phyloP scores from a whole-genome alignment of 163 green algal genomes.

The Chlorella variabilis region DNA sequence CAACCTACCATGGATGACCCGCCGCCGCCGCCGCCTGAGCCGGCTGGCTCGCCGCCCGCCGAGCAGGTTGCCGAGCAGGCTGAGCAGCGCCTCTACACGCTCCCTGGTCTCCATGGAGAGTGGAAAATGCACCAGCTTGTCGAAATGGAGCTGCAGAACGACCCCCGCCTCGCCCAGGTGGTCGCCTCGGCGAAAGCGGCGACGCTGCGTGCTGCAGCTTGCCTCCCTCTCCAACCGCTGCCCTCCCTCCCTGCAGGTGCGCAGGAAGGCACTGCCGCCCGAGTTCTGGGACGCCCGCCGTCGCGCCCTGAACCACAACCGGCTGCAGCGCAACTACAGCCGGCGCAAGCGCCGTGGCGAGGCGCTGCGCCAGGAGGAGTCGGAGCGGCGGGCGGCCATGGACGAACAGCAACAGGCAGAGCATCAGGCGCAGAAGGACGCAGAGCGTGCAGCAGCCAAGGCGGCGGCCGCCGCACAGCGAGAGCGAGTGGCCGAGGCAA shows the following conservation, averaged over 20 bases:
- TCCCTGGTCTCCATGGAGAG: not conserved
- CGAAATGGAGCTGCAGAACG: conserved; percentile 77
- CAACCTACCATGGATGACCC: too few relatives aligned
- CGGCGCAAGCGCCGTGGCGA: not conserved
- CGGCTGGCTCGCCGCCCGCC: too few relatives aligned
- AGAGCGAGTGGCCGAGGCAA: conserved; percentile 21
- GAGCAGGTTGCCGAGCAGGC: not conserved
- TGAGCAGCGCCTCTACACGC: not conserved
- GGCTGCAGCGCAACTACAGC: conserved; percentile 24
- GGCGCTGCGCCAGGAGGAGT: conserved; percentile 6
- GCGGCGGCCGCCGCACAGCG: conserved; percentile 2
- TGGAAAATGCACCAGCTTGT: conserved; percentile 71
- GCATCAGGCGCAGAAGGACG: not conserved
- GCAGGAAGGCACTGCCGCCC: conserved; percentile 26
- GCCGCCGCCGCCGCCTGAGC: too few relatives aligned
- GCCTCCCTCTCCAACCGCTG: too few relatives aligned
- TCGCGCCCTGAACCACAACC: conserved; percentile 20
- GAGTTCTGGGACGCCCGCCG: conserved; percentile 46
- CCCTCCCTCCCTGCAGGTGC: conserved; percentile 33
- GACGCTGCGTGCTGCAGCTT: too few relatives aligned
- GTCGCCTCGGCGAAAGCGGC: too few relatives aligned
- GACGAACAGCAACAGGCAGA: not conserved
- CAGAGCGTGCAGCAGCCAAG: conserved; percentile 23
- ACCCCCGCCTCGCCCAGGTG: conserved; percentile 4
- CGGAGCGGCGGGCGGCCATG: not conserved